Base-by-base conservation (phyloP, 192 early-diverging fungal species). In the Phlyctochytrium bullatum region DNA sequence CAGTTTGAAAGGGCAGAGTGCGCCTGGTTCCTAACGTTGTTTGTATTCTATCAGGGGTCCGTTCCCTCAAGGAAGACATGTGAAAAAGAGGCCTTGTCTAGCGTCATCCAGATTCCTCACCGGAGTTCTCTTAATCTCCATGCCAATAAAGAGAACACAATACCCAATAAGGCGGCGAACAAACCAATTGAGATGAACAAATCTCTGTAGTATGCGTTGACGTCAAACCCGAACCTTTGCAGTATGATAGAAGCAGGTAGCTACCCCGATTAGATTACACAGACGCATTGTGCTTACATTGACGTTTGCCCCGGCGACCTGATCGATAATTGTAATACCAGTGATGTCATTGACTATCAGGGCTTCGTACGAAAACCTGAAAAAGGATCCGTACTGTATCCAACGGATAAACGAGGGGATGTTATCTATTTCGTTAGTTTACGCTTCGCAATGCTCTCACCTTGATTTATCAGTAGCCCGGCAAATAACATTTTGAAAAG, bases 401-500 rank as follows among this genome's bases (percentile, higher is more conserved):
- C 89, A 92, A 12, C 77, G 71, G 2, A 88, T 53, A 1, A 76
- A 72, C 14, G 68, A 28, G 3, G 88, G 88, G 35, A 89, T 88
- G 3, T 73, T 64, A 50, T 73, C 76, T 78, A 54, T 25, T 61
- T 62, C 73, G 36, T n/a, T 56, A 58, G 17, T 20, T 58, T 58
- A 25, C 2, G 32, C 1, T 28, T 68, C 14, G 4, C 52, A 62
- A 28, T 4, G 25, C 16, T 50, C 62, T 6, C 12, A 77, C 76
- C 72, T 71, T 88, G 83, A 67, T 89, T 90, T 61, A 92, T 74
- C 35, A 92, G 59, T 47, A 90, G 85, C 0, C 90, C 90, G 2
- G 88, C 84, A 76, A 92, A 89, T 52, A 92, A 67, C 90, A 92
- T 89, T 61, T 87, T 83, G 69, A 92, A 92, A 29, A 92, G 75